Base-by-base conservation (phyloP, 2,329 filamentous ascomycete species). In the Lomentospora prolificans region DNA sequence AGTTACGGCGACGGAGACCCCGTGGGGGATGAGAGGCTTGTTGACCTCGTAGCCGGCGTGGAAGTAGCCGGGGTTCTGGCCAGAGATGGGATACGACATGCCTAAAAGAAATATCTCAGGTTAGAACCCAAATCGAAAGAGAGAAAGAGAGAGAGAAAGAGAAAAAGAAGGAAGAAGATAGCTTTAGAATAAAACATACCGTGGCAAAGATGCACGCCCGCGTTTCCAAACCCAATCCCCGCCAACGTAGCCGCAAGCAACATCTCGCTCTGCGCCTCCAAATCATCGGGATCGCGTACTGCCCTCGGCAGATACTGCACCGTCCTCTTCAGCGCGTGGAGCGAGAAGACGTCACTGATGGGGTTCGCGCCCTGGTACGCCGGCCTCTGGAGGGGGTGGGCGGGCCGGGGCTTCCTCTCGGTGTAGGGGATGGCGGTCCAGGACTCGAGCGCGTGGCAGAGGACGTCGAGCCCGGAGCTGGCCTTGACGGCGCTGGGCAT, bases 351-450 rank as follows among this genome's bases (percentile, higher is more conserved):
- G 67, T 99, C 94, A 46, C 89, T 95, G 63, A 99, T 99, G 2
- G 94, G 94, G 68, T 99, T 99, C 5, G 94, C 90, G 41, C 94
- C 94, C 70, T 99, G 94, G 67, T 99, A 99, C 0, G 94, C 91
- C 0, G 94, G 94, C 3, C 94, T 80, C 58, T 92, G 79, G 62
- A 99, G 89, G 0, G 95, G 94, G 68, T 99, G 97, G 3, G 81
- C 72, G 0, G 95, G 95, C 2, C 92, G 79, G 0, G 94, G 94
- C 0, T 78, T 82, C 53, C 94, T 84, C 75, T 96, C 87, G 63
- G 88, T 79, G 74, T 90, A 99, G 0, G 95, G 95, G 60, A 99
- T 97, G 2, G 94, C 94, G 0, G 94, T 99, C 90, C 92, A 99
- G 3, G 89, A 95, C 70, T 99, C 95, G 39, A 99, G 83, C 10